Conservation (phyloP, 352 stramenopile genomes). For the Stramenopiles sp. region DNA sequence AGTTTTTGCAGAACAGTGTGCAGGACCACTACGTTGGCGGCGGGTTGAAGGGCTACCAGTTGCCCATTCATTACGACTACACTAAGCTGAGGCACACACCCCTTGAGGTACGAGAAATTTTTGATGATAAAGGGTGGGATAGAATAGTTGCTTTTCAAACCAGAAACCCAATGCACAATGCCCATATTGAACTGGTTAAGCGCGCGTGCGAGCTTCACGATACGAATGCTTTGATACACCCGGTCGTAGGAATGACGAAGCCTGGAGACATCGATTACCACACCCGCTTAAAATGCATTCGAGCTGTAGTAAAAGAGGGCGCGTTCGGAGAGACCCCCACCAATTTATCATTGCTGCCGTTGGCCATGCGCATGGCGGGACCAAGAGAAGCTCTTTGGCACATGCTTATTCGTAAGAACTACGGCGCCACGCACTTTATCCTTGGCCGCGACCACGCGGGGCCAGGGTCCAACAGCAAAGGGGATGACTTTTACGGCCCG, state of each 20-base stretch:
- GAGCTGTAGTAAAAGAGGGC: too few species aligned
- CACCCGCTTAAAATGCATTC: too few species aligned
- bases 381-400: slow-evolving; percentile 69
- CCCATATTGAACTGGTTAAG: slow-evolving; percentile 73
- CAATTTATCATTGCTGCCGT: slow-evolving; percentile 70
- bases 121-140: slow-evolving; percentile 38
- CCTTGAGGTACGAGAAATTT: slow-evolving; percentile 40
- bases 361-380: slow-evolving; percentile 79
- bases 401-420: slow-evolving; percentile 83
- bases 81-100: slow-evolving; percentile 65
- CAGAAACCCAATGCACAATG: slow-evolving; percentile 68
- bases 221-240: slow-evolving; percentile 36
- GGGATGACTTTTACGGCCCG: slow-evolving; percentile 69
- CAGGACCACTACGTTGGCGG: slow-evolving; percentile 65
- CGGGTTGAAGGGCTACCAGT: slow-evolving; percentile 53
- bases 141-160: slow-evolving; percentile 64
- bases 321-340: too few species aligned
- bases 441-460: slow-evolving; percentile 73
- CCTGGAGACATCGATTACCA: slow-evolving; percentile 13
- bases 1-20: slow-evolving; percentile 57
- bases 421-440: slow-evolving; percentile 68
- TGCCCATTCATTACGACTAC: slow-evolving; percentile 52
- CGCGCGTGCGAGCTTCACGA: slow-evolving; percentile 56
- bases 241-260: slow-evolving; percentile 17
- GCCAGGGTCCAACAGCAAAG: slow-evolving; percentile 55